These are phyloP conservation scores for Epichloe elymi DNA, from an alignment of 2,329 filamentous ascomycete genomes.

Conservation along the genomic window DNA sequence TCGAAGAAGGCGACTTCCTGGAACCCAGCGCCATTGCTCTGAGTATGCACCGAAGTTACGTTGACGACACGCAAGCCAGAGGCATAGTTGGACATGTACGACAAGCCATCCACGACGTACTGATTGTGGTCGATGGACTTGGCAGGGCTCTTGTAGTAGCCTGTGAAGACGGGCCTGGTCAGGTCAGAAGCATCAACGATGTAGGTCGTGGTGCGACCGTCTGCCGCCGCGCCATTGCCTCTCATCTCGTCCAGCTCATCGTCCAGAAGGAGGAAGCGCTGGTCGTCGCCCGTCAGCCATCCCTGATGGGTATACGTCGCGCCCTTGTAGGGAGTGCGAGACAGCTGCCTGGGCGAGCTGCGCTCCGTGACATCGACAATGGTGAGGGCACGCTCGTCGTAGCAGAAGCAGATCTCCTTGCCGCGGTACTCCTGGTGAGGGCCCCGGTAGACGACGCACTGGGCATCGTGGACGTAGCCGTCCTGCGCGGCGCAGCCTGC, in stretches of 20 bases:
- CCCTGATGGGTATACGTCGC: slow-evolving; percentile 44
- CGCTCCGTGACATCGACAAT: slow-evolving; percentile 37
- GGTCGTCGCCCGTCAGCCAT: slow-evolving; percentile 31
- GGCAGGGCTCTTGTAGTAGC: slow-evolving; percentile 25
- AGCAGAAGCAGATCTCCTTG: slow-evolving; percentile 12
- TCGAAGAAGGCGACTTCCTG: too few relatives aligned
- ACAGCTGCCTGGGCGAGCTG: slow-evolving; percentile 30
- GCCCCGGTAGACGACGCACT: slow-evolving; percentile 39
- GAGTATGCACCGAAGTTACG: slow-evolving; percentile 14
- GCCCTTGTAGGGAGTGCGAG: slow-evolving; percentile 38
- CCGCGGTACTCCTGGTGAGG: slow-evolving; percentile 31
- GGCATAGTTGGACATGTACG: slow-evolving; percentile 35
- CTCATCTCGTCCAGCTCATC: slow-evolving; percentile 36
- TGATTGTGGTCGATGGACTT: slow-evolving; percentile 33
- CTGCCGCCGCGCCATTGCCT: slow-evolving; percentile 24
- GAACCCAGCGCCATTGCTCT: too few relatives aligned
- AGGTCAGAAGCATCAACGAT: slow-evolving; percentile 13
- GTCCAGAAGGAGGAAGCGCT: slow-evolving; percentile 30
- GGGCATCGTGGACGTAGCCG: slow-evolving; percentile 39
- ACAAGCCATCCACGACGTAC: slow-evolving; percentile 27
- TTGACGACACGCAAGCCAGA: slow-evolving; percentile 28
- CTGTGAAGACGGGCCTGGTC: slow-evolving; percentile 23
- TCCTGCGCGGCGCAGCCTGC: slow-evolving; percentile 34
- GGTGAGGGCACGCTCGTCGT: slow-evolving; percentile 15
- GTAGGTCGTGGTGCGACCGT: slow-evolving; percentile 24